These are phyloP conservation scores for Bisporella sp. DNA, from an alignment of 2,329 filamentous ascomycete genomes.

Conservation along the genomic window DNA sequence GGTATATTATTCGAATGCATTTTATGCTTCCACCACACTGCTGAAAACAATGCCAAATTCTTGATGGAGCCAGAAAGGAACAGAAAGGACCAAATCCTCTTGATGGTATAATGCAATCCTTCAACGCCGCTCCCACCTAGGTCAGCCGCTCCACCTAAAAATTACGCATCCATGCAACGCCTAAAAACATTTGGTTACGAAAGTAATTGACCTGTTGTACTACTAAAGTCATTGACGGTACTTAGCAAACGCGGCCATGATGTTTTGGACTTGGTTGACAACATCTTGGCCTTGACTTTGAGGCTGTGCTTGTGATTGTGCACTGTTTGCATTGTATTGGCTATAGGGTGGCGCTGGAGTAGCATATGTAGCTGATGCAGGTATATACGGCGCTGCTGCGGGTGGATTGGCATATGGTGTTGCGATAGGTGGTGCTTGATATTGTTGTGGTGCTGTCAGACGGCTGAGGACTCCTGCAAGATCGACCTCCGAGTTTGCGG, in stretches of 20 bases:
- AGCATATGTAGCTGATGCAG: constrained; percentile 19
- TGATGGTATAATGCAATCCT: too few species aligned
- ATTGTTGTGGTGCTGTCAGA: constrained; percentile 22
- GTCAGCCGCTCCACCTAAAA: too few species aligned
- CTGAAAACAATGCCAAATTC: too few species aligned
- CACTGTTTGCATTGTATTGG: constrained; percentile 19
- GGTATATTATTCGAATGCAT: too few species aligned
- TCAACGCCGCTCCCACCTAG: too few species aligned
- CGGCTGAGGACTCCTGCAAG: constrained; percentile 25
- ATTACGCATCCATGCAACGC: too few species aligned
- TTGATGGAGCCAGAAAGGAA: too few species aligned
- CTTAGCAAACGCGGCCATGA: constrained; percentile 65
- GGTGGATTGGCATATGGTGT: too few species aligned
- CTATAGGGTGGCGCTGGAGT: constrained; percentile 16
- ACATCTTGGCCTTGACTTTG: constrained; percentile 24
- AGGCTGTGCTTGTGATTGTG: constrained; percentile 22
- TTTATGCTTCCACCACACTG: too few species aligned
- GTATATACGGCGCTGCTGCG: neutral
- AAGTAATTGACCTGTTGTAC: too few species aligned
- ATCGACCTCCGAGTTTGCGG: constrained; percentile 30
- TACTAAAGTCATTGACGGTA: constrained; percentile 43
- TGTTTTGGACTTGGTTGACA: constrained; percentile 58
- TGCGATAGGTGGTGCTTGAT: constrained; percentile 28
- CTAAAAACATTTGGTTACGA: too few species aligned
- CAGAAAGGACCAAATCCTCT: too few species aligned